Conservation (phyloP, 768 basidiomycete genomes). For the Suillus ampliporus region DNA sequence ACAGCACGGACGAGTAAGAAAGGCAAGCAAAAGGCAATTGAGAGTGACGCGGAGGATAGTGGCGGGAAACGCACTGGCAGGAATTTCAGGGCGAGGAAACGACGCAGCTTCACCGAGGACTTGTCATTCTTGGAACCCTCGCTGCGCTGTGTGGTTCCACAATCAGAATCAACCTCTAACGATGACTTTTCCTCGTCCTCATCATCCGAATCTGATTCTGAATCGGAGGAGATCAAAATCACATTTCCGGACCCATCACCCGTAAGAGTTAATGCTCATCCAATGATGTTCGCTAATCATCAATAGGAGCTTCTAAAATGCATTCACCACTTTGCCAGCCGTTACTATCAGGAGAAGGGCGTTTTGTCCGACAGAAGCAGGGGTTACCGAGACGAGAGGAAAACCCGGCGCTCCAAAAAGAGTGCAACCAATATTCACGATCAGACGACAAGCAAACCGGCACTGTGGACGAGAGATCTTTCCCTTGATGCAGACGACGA, state of each 20-base stretch:
- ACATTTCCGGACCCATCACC: slow-evolving; percentile 51
- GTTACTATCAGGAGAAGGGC: slow-evolving; percentile 66
- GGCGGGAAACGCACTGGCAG: slow-evolving; percentile 18
- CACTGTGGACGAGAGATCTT: slow-evolving; percentile 12
- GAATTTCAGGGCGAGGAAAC: slow-evolving; percentile 41
- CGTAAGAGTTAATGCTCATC: slow-evolving; percentile 41
- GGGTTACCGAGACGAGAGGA: slow-evolving; percentile 51
- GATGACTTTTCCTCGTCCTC: not conserved
- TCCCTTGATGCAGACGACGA: slow-evolving; percentile 11
- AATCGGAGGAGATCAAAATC: slow-evolving; percentile 20
- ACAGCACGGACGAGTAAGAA: slow-evolving; percentile 18
- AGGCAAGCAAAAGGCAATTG: slow-evolving; percentile 31
- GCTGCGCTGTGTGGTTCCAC: slow-evolving; percentile 16
- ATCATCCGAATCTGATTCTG: slow-evolving; percentile 10
- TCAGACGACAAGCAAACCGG: slow-evolving; percentile 2
- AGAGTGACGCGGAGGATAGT: slow-evolving; percentile 17
- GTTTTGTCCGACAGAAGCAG: slow-evolving; percentile 59
- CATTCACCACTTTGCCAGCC: slow-evolving; percentile 55
- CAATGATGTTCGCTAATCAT: slow-evolving; percentile 23
- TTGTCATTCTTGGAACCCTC: slow-evolving; percentile 59
- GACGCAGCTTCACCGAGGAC: slow-evolving; percentile 52
- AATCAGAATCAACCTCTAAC: slow-evolving; percentile 3
- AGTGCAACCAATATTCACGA: slow-evolving; percentile 28
- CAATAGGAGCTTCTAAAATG: slow-evolving; percentile 56
- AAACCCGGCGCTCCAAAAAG: slow-evolving; percentile 28